A percentile compares a stretch with the other conserved stretches of the same genome.
Evolutionary conservation across 495 filamentous ascomycete genomes (phyloP).

Genomic region (Astrothelium subdiscretum): DNA sequence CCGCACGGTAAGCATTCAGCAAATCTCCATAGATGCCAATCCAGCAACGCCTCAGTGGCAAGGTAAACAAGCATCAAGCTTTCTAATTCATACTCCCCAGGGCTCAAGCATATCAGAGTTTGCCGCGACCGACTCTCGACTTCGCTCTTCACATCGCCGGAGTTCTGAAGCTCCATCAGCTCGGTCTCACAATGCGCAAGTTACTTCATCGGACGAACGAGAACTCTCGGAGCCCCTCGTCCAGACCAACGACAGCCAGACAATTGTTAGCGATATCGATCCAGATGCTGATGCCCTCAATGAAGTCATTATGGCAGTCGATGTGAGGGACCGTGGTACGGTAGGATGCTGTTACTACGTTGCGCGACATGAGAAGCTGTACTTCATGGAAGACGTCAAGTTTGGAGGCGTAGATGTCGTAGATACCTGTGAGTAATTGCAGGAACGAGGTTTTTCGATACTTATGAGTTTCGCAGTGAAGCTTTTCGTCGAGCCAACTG

Average conservation of each 20-base stretch:
- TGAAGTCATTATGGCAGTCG: conserved; percentile 77
- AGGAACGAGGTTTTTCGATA: background rate
- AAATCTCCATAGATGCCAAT: background rate
- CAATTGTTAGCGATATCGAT: conserved; percentile 9
- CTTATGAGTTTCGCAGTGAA: conserved; percentile 40
- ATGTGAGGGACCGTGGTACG: conserved; percentile 56
- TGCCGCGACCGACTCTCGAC: background rate
- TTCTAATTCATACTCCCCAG: background rate
- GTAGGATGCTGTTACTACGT: conserved; percentile 86
- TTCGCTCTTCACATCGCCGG: background rate
- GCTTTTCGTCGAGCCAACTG: conserved; percentile 66
- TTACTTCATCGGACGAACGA: background rate
- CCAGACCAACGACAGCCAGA: background rate
- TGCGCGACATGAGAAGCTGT: conserved; percentile 59
- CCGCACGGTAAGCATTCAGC: background rate
- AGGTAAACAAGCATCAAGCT: background rate
- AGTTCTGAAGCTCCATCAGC: background rate
- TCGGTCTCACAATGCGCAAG: background rate
- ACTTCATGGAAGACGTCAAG: conserved; percentile 70
- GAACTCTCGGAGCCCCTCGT: background rate
- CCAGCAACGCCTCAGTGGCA: background rate
- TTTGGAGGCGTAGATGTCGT: conserved; percentile 58
- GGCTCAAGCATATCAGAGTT: background rate
- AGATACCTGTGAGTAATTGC: conserved; percentile 43
- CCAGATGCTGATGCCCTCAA: conserved; percentile 49